Evolutionary conservation across 2,329 filamentous ascomycete species (phyloP).

Genomic region (Diaporthe citri): DNA sequence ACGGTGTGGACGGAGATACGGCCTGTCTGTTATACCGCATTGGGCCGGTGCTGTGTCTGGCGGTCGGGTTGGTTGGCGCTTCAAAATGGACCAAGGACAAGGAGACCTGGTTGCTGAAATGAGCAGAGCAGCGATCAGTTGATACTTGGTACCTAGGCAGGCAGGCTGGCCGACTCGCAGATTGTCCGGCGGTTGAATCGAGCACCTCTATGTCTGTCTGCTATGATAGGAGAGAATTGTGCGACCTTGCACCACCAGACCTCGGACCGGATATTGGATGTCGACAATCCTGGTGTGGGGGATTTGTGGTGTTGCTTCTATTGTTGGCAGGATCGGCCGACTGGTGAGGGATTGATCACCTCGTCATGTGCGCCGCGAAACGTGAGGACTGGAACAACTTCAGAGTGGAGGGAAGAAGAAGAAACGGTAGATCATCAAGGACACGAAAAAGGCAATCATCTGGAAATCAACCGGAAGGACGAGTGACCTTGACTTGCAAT

Average conservation of each 20-base stretch:
- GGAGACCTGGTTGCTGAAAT: conserved; percentile 10
- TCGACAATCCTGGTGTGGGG: neutral
- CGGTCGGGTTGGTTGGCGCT: neutral
- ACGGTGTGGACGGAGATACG: neutral
- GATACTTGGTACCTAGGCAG: neutral
- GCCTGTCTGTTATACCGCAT: neutral
- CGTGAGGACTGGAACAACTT: conserved; percentile 1
- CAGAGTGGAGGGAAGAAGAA: neutral
- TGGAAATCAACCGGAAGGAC: conserved; percentile 17
- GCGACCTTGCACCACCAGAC: neutral
- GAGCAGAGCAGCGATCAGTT: conserved; percentile 16
- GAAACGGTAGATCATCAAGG: conserved; percentile 6
- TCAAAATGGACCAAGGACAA: neutral
- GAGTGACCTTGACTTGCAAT: neutral
- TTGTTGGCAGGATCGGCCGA: neutral
- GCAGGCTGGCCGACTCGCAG: neutral
- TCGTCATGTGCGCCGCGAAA: conserved; percentile 4
- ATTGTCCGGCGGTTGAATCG: neutral
- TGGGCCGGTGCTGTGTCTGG: conserved; percentile 3
- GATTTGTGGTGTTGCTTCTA: neutral
- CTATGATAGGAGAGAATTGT: neutral
- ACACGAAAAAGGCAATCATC: conserved; percentile 19
- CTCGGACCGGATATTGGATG: conserved; percentile 1
- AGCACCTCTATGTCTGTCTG: neutral
- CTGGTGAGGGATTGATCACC: neutral